Conservation (phyloP, 202 grass and related monocot genomes). For the Panicum virgatum region DNA sequence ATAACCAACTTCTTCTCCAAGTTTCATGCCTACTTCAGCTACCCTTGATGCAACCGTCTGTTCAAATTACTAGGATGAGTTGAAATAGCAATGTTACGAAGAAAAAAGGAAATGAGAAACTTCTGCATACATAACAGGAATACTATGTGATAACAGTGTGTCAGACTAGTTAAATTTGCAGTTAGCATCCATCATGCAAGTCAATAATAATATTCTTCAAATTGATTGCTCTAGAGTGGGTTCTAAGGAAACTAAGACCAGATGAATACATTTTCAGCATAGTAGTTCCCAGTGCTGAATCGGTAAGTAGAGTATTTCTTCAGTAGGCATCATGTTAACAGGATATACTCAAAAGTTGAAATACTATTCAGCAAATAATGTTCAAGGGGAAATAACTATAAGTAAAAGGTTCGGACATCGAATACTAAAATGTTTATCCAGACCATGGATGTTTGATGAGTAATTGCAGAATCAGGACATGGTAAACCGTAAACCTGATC, state of each 20-base stretch:
- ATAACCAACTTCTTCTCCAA: slow-evolving; percentile 99
- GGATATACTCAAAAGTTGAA: neutral
- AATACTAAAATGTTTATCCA: neutral
- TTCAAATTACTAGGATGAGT: slow-evolving; percentile 53
- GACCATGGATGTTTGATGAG: neutral
- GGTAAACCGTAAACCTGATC: neutral
- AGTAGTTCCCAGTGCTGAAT: neutral
- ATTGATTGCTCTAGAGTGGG: slow-evolving; percentile 7
- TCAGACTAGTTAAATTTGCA: neutral
- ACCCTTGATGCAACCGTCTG: slow-evolving; percentile 89
- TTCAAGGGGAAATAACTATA: neutral
- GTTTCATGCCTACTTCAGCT: slow-evolving; percentile 74
- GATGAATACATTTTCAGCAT: slow-evolving; percentile 3
- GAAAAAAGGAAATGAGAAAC: slow-evolving; percentile 6
- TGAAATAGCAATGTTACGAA: slow-evolving; percentile 29
- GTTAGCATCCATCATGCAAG: slow-evolving; percentile 9
- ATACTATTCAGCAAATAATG: neutral
- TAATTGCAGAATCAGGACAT: neutral
- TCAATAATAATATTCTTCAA: slow-evolving; percentile 6
- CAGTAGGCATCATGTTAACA: neutral
- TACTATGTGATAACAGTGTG: slow-evolving; percentile 12
- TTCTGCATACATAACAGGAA: slow-evolving; percentile 17
- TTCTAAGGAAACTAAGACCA: slow-evolving; percentile 3
- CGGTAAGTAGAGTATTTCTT: neutral
- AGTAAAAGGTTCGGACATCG: slow-evolving; percentile 5